Base-by-base conservation (phyloP, 768 basidiomycete genomes). In the Amanita subjunquillea region DNA sequence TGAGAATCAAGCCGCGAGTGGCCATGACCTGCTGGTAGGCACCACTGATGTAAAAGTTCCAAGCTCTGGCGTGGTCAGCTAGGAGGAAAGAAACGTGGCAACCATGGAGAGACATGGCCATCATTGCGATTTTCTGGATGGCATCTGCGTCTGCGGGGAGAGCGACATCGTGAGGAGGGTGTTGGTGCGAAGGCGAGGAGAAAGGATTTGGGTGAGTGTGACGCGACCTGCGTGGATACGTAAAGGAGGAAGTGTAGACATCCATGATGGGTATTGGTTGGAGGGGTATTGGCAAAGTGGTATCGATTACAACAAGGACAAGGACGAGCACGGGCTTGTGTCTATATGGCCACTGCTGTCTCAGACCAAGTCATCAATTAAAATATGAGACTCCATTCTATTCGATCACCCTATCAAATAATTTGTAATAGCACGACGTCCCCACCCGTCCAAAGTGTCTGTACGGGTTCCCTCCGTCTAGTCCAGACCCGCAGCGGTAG, bases 191-290 rank as follows among this genome's bases (percentile, higher is more conserved):
- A 66, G 71, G 57, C 67, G 72, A 64, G 4, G 51, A 44, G 23
- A 39, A 46, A 22, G 51, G 27, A 32, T 53, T 71, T 54, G 82
- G 79, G 69, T 77, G 80, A 72, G 75, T 70, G 69, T 79, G 78
- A 63, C 83, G 83, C 64, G 84, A 78, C 66, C 85, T 77, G 73
- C 88, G 86, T 63, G 91, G 91, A 72, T 88, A 87, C 60, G 85
- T 85, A 77, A 96, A 94, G 63, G 91, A 89, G 59, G 90, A 89
- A 51, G 91, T 89, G 79, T 94, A 95, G 65, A 94, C 82, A 67
- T 96, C 93, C 93, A 96, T 94, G 64, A 60, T 51, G 64, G 65
- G 63, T 67, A 68, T 66, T 60, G 65, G 64, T 68, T 67, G 68
- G 66, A 67, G 62, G 74, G 75, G 75, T 77, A 75, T 76, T 74